Evolutionary conservation across 164 flowering plant genomes (phyloP).

Genomic region (Hamamelis virginiana): DNA sequence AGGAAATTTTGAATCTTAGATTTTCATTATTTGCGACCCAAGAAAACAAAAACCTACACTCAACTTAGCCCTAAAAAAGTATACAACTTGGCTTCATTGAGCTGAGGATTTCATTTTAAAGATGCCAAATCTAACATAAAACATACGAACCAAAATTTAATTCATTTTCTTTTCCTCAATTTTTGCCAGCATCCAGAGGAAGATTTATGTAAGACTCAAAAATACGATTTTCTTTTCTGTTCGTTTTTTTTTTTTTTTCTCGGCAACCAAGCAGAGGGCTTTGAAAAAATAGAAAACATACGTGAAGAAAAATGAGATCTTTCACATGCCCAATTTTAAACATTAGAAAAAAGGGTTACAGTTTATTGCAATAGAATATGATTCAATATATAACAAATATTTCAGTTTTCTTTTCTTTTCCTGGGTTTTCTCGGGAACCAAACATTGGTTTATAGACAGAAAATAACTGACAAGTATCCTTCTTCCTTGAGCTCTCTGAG

Average conservation of each 20-base stretch:
- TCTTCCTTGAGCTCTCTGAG: slow-evolving; percentile 62
- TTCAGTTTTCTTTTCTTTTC: background rate
- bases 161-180: background rate
- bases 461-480: slow-evolving; percentile 55
- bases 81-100: too few species aligned
- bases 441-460: background rate
- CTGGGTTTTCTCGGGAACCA: background rate
- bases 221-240: background rate
- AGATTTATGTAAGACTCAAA: background rate
- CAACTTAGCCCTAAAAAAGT: too few species aligned
- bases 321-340: too few species aligned
- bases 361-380: too few species aligned
- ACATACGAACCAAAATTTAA: too few species aligned
- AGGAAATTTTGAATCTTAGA: background rate
- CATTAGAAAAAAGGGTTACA: too few species aligned
- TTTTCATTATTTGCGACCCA: background rate
- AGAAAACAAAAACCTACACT: background rate
- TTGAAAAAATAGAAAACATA: background rate
- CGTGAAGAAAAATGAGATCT: too few species aligned
- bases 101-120: too few species aligned
- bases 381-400: too few species aligned
- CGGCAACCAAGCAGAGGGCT: slow-evolving; percentile 1
- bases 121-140: too few species aligned
- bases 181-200: background rate
- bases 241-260: too few species aligned